phyloP scores from a whole-genome alignment of 164 flowering plant species.

The Litsea cubeba region DNA sequence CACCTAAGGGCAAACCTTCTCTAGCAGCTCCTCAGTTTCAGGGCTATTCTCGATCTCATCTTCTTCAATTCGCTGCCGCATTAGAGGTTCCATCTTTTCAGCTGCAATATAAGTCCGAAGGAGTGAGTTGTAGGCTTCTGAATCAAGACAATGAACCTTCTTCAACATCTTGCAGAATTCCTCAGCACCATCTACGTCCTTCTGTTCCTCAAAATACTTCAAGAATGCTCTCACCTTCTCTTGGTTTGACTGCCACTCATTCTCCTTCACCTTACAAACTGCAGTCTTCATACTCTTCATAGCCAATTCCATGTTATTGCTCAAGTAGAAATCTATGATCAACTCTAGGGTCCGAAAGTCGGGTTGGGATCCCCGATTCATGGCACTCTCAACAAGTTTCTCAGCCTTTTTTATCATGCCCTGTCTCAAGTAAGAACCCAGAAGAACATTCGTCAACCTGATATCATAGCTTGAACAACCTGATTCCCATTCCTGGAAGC shows the following conservation, averaged over 20 bases:
- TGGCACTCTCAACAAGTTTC: conserved; percentile 26
- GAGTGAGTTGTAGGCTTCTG: conserved; percentile 26
- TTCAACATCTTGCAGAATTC: conserved; percentile 44
- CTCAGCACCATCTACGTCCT: conserved; percentile 54
- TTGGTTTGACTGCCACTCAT: conserved; percentile 38
- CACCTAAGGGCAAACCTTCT: conserved; percentile 25
- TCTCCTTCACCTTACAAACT: conserved; percentile 18
- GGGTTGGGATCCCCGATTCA: conserved; percentile 25
- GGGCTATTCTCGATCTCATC: conserved; percentile 42
- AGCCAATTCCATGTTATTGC: conserved; percentile 31
- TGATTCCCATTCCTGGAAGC: conserved; percentile 62
- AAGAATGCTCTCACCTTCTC: conserved; percentile 34
- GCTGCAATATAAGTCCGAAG: conserved; percentile 49
- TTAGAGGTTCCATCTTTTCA: conserved; percentile 33
- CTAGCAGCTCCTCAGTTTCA: conserved; percentile 42
- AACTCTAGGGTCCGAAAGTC: conserved; percentile 29
- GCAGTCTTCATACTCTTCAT: conserved; percentile 36
- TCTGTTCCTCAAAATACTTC: conserved; percentile 31
- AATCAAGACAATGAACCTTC: conserved; percentile 30
- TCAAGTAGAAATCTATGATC: conserved; percentile 44
- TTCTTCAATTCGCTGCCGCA: conserved; percentile 40
- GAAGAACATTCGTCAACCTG: conserved; percentile 35
- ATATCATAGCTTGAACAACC: conserved; percentile 36
- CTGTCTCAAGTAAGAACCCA: conserved; percentile 35
- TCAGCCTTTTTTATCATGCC: conserved; percentile 60